Base-by-base conservation (phyloP, 805 yeast species). In the Torulaspora gathmanii region DNA sequence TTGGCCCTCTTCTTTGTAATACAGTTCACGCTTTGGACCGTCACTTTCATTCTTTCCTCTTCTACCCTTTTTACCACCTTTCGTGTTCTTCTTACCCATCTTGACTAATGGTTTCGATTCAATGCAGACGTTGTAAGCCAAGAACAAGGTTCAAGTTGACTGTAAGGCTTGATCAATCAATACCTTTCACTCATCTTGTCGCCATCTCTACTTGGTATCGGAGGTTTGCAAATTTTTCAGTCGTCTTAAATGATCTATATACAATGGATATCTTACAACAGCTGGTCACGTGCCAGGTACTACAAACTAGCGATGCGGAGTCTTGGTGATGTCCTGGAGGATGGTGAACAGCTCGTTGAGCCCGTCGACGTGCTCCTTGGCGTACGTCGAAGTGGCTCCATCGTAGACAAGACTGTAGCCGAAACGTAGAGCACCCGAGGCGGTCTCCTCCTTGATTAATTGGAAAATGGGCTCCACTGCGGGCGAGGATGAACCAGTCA, bases 11-110 rank as follows among this genome's bases (percentile, higher is more conserved):
- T 93, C 99, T 63, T 82, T 88, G 68, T 77, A 79, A 66, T 82
- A 78, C 59, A 93, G 79, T 68, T 93, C 99, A 74, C 99, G 87
- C 77, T 93, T 93, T 71, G 88, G 90, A 53, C 84, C 82, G 49
- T 79, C 83, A 69, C 82, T 80, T 67, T 84, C 96, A 70, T 90
- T 90, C 91, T 93, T 93, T 70, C 99, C 99, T 80, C 97, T 86
- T 78, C 99, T 75, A 68, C 82, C 91, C 73, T 87, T 84, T 71
- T 86, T 86, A 71, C 95, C 95, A 70, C 95, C 93, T 66, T 75
- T 71, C 49, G 68, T 61, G 58, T 63, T 64, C 52, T 63, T 64
- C 51, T 63, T 65, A 64, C 69, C 70, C 70, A 65, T 65, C 40
- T 20, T 40, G 40, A 35, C 28, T 13, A 16, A 20, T 28, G 12